Percentiles rank a stretch among this genome's conserved stretches.
Evolutionary conservation across 139 green algal species (phyloP).

Genomic region (Chlamydomonas eustigma): DNA sequence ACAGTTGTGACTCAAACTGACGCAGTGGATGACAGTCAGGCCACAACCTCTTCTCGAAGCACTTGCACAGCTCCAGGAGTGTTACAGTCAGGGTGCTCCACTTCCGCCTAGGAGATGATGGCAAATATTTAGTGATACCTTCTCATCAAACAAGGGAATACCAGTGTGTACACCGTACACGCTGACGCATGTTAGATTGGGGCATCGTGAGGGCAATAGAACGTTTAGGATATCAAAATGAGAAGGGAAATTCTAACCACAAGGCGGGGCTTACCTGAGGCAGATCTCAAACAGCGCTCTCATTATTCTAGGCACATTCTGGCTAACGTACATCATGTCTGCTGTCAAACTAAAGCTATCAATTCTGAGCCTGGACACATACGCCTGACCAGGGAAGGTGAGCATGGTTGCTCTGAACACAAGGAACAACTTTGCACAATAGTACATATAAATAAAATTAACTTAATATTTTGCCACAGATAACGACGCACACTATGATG

Average conservation of each 20-base stretch:
- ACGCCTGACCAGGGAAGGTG: slow-evolving; percentile 79
- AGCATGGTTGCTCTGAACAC: too few relatives aligned
- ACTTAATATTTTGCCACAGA: too few relatives aligned
- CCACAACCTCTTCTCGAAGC: slow-evolving; percentile 86
- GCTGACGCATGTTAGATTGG: too few relatives aligned
- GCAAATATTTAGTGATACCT: background rate
- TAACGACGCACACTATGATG: too few relatives aligned
- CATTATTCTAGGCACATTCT: slow-evolving; percentile 78
- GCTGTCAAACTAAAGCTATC: slow-evolving; percentile 88
- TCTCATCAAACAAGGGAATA: too few relatives aligned
- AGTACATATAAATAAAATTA: too few relatives aligned
- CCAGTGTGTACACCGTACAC: too few relatives aligned
- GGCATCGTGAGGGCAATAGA: too few relatives aligned
- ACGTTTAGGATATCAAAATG: too few relatives aligned
- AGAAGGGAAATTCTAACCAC: too few relatives aligned
- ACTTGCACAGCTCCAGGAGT: slow-evolving; percentile 30
- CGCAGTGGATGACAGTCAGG: slow-evolving; percentile 82
- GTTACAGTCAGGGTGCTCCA: slow-evolving; percentile 31
- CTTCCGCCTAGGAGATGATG: slow-evolving; percentile 25
- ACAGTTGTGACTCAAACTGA: slow-evolving; percentile 68
- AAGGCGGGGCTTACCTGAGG: slow-evolving; percentile 45
- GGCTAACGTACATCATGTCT: slow-evolving; percentile 76
- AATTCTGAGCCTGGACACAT: slow-evolving; percentile 70
- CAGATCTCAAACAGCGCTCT: slow-evolving; percentile 94
- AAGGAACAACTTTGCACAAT: too few relatives aligned